A percentile compares a stretch with the other conserved stretches of the same genome.
These are phyloP conservation scores for Xerophyta viscosa DNA, from an alignment of 106 monocot genomes.

Conservation along the genomic window DNA sequence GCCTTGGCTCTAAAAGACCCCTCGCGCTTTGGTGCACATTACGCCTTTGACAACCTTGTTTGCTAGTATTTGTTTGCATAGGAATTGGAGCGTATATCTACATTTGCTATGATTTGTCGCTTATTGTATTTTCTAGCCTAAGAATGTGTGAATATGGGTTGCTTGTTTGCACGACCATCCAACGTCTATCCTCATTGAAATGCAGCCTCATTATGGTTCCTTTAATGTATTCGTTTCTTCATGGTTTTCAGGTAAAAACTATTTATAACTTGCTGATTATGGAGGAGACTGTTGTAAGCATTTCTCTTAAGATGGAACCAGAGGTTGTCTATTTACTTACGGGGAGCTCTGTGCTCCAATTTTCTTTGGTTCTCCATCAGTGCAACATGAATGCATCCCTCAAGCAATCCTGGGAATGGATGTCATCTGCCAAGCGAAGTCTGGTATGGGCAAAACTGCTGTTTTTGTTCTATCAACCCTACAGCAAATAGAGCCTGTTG, in stretches of 20 bases:
- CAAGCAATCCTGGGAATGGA: slow-evolving; percentile 99
- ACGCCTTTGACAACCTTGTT: no score
- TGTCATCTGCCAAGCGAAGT: slow-evolving; percentile 99
- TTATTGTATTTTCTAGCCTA: no score
- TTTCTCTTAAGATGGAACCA: slow-evolving; percentile 67
- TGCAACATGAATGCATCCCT: slow-evolving; percentile 99
- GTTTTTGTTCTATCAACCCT: slow-evolving; percentile 95
- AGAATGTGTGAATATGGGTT: no score
- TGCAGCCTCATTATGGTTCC: no score
- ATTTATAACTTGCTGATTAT: slow-evolving; percentile 53
- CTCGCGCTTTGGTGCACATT: no score
- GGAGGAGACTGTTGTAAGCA: slow-evolving; percentile 73
- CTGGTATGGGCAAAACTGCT: slow-evolving; percentile 99
- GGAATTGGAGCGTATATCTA: no score
- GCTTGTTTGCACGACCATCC: no score
- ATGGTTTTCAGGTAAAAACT: slow-evolving; percentile 64
- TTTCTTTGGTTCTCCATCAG: slow-evolving; percentile 95
- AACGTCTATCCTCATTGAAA: no score
- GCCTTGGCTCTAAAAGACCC: no score
- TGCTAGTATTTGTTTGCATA: no score
- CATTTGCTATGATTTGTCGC: no score
- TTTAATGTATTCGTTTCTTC: no score
- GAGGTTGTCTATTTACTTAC: slow-evolving; percentile 82
- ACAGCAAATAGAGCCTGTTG: slow-evolving; percentile 93
- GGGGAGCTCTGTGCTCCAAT: slow-evolving; percentile 75